Conservation (phyloP, 2,329 filamentous ascomycete species). For the Gaeumannomyces tritici region DNA sequence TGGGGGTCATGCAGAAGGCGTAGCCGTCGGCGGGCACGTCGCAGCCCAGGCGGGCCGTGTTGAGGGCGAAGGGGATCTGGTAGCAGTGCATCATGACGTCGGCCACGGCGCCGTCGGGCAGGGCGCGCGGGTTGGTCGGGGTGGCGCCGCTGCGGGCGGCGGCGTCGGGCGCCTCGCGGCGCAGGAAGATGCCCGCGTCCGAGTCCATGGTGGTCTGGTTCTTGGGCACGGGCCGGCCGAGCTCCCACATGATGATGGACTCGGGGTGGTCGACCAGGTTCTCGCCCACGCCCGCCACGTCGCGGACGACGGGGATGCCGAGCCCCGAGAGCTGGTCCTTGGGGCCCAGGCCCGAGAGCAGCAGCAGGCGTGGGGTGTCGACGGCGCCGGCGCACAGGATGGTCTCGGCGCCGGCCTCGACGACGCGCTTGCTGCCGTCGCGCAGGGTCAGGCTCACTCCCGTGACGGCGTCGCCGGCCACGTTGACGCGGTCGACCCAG, state of each 20-base stretch:
- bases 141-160: slow-evolving; percentile 40
- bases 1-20: slow-evolving; percentile 89
- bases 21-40: slow-evolving; percentile 44
- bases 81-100: slow-evolving; percentile 98
- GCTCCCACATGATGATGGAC: slow-evolving; percentile 61
- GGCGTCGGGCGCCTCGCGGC: slow-evolving; percentile 64
- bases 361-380: slow-evolving; percentile 63
- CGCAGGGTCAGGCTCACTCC: slow-evolving; percentile 59
- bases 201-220: slow-evolving; percentile 89
- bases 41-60: slow-evolving; percentile 73
- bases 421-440: slow-evolving; percentile 39
- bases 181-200: slow-evolving; percentile 80
- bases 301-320: slow-evolving; percentile 43
- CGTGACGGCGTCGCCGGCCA: slow-evolving; percentile 59
- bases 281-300: slow-evolving; percentile 50
- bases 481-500: slow-evolving; percentile 75
- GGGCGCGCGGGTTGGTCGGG: slow-evolving; percentile 35
- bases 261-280: slow-evolving; percentile 53
- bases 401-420: slow-evolving; percentile 64
- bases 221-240: slow-evolving; percentile 63
- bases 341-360: slow-evolving; percentile 48
- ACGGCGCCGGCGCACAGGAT: slow-evolving; percentile 73
- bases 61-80: slow-evolving; percentile 85
- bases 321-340: slow-evolving; percentile 41
- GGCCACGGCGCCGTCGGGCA: slow-evolving; percentile 62